These are phyloP conservation scores for Fusarium incarnatum DNA, from an alignment of 2,329 filamentous ascomycete genomes.

Conservation along the genomic window DNA sequence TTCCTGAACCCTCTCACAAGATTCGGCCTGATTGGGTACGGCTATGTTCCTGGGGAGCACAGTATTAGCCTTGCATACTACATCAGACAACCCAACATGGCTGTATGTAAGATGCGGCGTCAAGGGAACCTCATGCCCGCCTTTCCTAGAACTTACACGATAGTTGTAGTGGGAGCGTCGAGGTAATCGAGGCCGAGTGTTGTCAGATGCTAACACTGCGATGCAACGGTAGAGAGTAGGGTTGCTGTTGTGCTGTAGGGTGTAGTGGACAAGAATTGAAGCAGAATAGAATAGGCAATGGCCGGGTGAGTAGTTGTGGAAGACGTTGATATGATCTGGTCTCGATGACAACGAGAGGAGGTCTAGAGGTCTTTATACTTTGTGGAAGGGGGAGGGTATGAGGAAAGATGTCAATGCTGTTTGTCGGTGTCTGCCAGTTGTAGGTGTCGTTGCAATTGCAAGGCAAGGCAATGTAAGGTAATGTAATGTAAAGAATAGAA, in stretches of 20 bases:
- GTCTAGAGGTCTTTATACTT: slow-evolving; percentile 37
- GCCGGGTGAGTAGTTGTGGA: slow-evolving; percentile 8
- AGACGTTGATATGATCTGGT: slow-evolving; percentile 11
- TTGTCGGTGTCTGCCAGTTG: slow-evolving; percentile 8
- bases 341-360: slow-evolving; percentile 16
- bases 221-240: slow-evolving; percentile 4
- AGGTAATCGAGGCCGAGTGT: slow-evolving; percentile 4
- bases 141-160: slow-evolving; percentile 30
- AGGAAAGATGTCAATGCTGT: slow-evolving; percentile 10
- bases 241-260: neutral
- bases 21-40: slow-evolving; percentile 41
- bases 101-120: slow-evolving; percentile 21
- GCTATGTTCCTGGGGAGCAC: slow-evolving; percentile 31
- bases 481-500: slow-evolving; percentile 19
- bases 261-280: slow-evolving; percentile 7
- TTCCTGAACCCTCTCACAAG: slow-evolving; percentile 38
- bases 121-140: slow-evolving; percentile 20
- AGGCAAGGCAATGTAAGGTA: slow-evolving; percentile 7
- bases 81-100: slow-evolving; percentile 23
- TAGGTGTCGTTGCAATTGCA: slow-evolving; percentile 23
- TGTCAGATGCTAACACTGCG: slow-evolving; percentile 13
- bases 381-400: slow-evolving; percentile 5
- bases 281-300: slow-evolving; percentile 2
- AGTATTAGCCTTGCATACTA: slow-evolving; percentile 44
- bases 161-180: slow-evolving; percentile 2